These are phyloP conservation scores for Diutina rugosa DNA, from an alignment of 1,139 yeast species.

Conservation along the genomic window DNA sequence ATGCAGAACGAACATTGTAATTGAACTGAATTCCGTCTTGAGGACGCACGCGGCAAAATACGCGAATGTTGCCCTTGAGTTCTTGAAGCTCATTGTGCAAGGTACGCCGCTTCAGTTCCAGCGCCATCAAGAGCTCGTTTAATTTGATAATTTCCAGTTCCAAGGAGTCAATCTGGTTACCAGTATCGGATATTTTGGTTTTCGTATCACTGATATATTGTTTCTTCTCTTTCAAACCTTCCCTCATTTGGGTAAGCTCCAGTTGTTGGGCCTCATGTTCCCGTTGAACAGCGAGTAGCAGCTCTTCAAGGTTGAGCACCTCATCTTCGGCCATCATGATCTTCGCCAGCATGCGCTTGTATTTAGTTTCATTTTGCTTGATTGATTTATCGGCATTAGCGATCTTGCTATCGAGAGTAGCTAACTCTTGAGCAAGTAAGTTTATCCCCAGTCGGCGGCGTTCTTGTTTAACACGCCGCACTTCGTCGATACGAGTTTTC, in stretches of 20 bases:
- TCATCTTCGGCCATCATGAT: neutral
- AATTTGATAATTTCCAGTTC: neutral
- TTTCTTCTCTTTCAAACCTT: neutral
- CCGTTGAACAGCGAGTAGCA: neutral
- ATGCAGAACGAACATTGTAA: neutral
- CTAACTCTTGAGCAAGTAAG: slow-evolving; percentile 16
- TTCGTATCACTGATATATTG: slow-evolving; percentile 1
- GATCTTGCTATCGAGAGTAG: slow-evolving; percentile 9
- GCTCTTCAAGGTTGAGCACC: neutral
- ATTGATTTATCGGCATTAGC: neutral
- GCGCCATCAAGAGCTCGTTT: slow-evolving; percentile 4
- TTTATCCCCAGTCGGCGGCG: slow-evolving; percentile 9
- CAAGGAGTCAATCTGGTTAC: neutral
- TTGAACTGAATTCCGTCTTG: slow-evolving; percentile 7
- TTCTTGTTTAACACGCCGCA: neutral
- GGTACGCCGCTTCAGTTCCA: slow-evolving; percentile 35
- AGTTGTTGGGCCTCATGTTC: slow-evolving; percentile 2
- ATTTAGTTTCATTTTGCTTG: slow-evolving; percentile 7
- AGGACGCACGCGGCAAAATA: slow-evolving; percentile 80
- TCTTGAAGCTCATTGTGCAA: slow-evolving; percentile 74
- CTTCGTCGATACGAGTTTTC: slow-evolving; percentile 7
- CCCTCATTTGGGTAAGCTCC: neutral
- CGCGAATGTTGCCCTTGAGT: slow-evolving; percentile 83
- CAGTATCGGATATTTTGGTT: neutral
- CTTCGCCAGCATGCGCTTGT: slow-evolving; percentile 2